Base-by-base conservation (phyloP, 768 basidiomycete genomes). In the Phlebiopsis gigantea region DNA sequence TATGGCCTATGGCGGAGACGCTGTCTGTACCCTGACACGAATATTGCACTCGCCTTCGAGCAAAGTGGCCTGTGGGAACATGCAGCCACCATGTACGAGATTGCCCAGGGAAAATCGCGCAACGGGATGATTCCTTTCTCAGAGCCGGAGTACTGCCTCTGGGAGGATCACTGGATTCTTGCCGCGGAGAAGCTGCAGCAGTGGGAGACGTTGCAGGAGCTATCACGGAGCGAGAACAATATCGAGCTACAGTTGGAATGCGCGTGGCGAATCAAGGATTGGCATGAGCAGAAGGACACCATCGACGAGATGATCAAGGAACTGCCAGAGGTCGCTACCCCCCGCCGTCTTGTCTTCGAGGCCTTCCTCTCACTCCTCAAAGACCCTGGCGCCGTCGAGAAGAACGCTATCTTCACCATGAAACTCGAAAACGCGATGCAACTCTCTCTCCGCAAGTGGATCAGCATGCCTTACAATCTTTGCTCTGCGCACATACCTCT, bases 121-220 rank as follows among this genome's bases (percentile, higher is more conserved):
- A 77, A 81, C 3, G 92, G 93, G 4, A 74, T 81, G 5, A 83
- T 97, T 53, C 85, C 94, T 1, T 98, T 95, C 74, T 88, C 90
- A 12, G 97, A 99, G 69, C 79, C 88, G 1, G 97, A 99, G 69
- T 98, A 95, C 69, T 93, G 90, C 64, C 76, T 99, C 19, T 99
- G 97, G 97, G 97, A 99, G 65, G 97, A 99, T 68, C 97, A 99
- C 69, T 99, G 97, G 96, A 90, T 99, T 57, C 74, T 95, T 7
- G 81, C 94, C 1, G 88, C 93, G 0, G 92, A 96, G 73, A 99
- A 99, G 71, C 76, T 99, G 17, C 97, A 98, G 67, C 90, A 97
- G 60, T 99, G 97, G 97, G 97, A 99, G 57, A 82, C 89, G 21
- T 79, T 99, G 4, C 83, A 90, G 60, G 97, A 99, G 52, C 81